These are phyloP conservation scores for Xanthoceras sorbifolium DNA, from an alignment of 345 rosid genomes.

Conservation along the genomic window DNA sequence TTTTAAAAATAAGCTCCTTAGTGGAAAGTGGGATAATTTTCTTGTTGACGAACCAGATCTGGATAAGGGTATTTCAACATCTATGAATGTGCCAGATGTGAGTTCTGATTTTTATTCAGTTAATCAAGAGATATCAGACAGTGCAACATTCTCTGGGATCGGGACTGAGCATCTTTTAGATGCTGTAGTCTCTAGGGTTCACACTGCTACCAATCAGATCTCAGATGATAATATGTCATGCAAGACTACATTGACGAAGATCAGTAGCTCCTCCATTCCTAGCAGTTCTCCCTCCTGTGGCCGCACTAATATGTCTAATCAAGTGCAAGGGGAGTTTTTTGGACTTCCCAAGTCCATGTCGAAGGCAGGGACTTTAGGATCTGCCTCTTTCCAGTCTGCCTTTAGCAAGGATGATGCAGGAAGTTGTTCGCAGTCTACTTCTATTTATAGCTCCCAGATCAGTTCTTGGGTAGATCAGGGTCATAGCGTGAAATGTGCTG, in stretches of 20 bases:
- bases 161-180: constrained; percentile 81
- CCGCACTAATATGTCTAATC: constrained; percentile 37
- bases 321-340: constrained; percentile 34
- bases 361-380: constrained; percentile 41
- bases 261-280: constrained; percentile 59
- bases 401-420: constrained; percentile 46
- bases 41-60: constrained; percentile 33
- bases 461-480: constrained; percentile 87
- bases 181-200: constrained; percentile 80
- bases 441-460: constrained; percentile 71
- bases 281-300: constrained; percentile 40
- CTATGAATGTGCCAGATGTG: constrained; percentile 37
- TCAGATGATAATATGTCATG: constrained; percentile 74
- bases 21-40: constrained; percentile 35
- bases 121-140: constrained; percentile 38
- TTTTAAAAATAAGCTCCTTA: constrained; percentile 58
- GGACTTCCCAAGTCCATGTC: constrained; percentile 39
- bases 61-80: constrained; percentile 37
- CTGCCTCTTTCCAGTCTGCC: constrained; percentile 47
- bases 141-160: constrained; percentile 28
- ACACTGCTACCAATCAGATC: constrained; percentile 59
- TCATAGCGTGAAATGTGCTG: constrained; percentile 50
- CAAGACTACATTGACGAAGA: constrained; percentile 66
- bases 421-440: constrained; percentile 51
- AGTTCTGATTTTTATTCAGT: constrained; percentile 42